Percentiles rank a stretch among this genome's conserved stretches.
Evolutionary conservation across 345 rosid species (phyloP).

Genomic region (Theobroma cacao): DNA sequence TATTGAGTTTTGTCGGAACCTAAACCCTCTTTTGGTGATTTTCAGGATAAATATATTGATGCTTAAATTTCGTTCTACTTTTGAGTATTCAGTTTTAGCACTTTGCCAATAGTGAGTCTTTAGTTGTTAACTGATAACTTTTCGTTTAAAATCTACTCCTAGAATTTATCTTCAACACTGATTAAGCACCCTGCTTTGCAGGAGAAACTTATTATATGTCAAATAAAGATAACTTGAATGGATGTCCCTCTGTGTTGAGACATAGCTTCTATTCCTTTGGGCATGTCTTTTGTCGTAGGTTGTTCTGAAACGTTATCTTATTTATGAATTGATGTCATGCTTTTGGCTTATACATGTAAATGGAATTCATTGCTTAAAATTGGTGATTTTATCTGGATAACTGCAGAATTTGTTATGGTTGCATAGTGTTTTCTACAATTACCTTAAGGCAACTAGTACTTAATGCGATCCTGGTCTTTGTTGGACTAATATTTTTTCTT

Average conservation of each 20-base stretch:
- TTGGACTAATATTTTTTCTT: slow-evolving; percentile 3
- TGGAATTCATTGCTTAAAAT: background rate
- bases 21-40: background rate
- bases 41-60: background rate
- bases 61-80: background rate
- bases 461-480: background rate
- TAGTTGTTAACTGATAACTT: background rate
- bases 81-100: background rate
- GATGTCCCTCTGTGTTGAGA: background rate
- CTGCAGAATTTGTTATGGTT: background rate
- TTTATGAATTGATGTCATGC: background rate
- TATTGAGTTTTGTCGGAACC: slow-evolving; percentile 10
- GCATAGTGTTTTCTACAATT: background rate
- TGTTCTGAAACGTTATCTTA: background rate
- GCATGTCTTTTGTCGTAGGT: background rate
- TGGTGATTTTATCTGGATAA: background rate
- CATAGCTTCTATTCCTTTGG: background rate
- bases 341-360: background rate
- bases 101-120: background rate
- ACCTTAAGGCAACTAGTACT: background rate
- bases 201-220: background rate
- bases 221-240: background rate
- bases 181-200: background rate
- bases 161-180: background rate
- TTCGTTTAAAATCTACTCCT: background rate